These are phyloP conservation scores for Oryza punctata DNA, from an alignment of 176 grass and related monocot genomes.

Conservation along the genomic window DNA sequence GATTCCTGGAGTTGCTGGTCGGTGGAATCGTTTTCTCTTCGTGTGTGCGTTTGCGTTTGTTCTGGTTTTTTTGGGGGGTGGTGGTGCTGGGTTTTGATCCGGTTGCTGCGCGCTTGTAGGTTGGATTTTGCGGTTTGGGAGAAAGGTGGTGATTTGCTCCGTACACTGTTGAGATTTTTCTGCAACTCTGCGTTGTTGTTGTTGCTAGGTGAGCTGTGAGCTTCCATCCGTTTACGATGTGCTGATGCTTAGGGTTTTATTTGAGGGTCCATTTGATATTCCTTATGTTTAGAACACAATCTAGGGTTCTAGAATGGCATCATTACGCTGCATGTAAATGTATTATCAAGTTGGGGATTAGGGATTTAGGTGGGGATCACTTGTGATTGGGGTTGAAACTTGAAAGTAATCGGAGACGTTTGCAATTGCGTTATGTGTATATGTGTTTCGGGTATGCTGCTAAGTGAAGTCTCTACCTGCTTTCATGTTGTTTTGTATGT, in stretches of 20 bases:
- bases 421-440: neutral
- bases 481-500: neutral
- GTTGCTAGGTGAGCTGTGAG: slow-evolving; percentile 28
- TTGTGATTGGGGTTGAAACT: neutral
- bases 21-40: neutral
- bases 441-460: neutral
- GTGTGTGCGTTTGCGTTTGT: neutral
- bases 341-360: neutral
- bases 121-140: slow-evolving; percentile 19
- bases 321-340: neutral
- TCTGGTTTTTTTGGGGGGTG: neutral
- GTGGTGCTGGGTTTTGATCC: slow-evolving; percentile 33
- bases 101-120: slow-evolving; percentile 30
- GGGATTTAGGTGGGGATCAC: slow-evolving; percentile 19
- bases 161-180: neutral
- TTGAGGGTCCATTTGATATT: neutral
- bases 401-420: neutral
- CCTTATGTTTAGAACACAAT: neutral
- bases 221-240: neutral
- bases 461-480: neutral
- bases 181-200: neutral
- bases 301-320: neutral
- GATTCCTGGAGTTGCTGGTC: neutral
- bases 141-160: neutral
- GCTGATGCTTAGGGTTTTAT: neutral